phyloP scores from a whole-genome alignment of 2,329 filamentous ascomycete genomes.

The Ophiobolus disseminans region DNA sequence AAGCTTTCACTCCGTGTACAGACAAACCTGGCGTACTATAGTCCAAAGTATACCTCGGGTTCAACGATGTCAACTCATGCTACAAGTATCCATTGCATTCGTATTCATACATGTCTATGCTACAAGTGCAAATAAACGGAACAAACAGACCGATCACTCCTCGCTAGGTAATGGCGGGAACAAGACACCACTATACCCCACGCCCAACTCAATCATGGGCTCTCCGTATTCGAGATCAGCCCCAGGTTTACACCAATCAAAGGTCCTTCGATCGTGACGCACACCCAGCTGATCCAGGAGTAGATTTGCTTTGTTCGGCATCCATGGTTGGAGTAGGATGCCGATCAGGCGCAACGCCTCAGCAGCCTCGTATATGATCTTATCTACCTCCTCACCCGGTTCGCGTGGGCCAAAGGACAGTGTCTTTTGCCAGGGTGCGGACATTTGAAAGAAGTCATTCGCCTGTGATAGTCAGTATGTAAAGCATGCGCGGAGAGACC shows the following conservation, averaged over 20 bases:
- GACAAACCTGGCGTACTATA: too few species aligned
- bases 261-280: conserved; percentile 63
- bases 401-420: conserved; percentile 43
- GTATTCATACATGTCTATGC: conserved; percentile 1
- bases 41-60: too few species aligned
- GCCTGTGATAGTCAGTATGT: conserved; percentile 53
- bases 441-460: conserved; percentile 70
- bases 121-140: too few species aligned
- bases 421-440: conserved; percentile 71
- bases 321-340: conserved; percentile 89
- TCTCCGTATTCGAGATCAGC: conserved; percentile 75
- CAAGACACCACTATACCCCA: conserved; percentile 55
- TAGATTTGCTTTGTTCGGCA: conserved; percentile 76
- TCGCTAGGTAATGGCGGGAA: conserved; percentile 56
- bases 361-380: conserved; percentile 70
- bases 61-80: too few species aligned
- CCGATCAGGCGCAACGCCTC: conserved; percentile 81
- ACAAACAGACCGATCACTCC: conserved; percentile 22
- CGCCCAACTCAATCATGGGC: conserved; percentile 50
- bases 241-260: conserved; percentile 67
- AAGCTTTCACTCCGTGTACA: too few species aligned
- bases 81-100: too few species aligned
- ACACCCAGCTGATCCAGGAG: conserved; percentile 84
- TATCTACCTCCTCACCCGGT: conserved; percentile 42
- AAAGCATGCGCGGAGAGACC: not conserved